These are phyloP conservation scores for Juglanconis juglandina DNA, from an alignment of 2,329 filamentous ascomycete species.

Conservation along the genomic window DNA sequence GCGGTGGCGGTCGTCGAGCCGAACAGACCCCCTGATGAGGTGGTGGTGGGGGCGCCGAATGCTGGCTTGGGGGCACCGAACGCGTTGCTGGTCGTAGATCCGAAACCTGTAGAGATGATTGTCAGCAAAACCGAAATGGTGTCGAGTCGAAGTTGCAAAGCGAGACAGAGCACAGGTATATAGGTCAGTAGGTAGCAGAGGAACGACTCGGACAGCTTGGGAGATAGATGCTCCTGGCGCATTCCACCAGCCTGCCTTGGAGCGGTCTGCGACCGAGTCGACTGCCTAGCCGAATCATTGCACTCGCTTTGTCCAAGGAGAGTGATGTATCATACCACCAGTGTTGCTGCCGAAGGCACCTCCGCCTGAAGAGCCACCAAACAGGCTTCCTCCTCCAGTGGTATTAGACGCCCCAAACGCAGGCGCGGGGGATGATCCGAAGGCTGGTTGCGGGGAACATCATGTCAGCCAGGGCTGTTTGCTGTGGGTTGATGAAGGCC, in stretches of 20 bases:
- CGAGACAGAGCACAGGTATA: neutral
- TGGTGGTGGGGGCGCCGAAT: constrained; percentile 46
- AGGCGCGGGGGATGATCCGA: constrained; percentile 32
- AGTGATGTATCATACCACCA: constrained; percentile 22
- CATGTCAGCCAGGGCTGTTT: constrained; percentile 18
- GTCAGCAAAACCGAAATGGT: constrained; percentile 2
- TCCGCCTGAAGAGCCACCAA: constrained; percentile 43
- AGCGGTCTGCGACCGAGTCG: neutral
- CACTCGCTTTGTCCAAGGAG: constrained; percentile 17
- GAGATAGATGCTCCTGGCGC: constrained; percentile 2
- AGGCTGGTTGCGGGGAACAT: constrained; percentile 28
- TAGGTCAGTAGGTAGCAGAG: neutral
- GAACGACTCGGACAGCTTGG: neutral
- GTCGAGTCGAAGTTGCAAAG: neutral
- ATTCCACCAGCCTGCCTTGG: constrained; percentile 5
- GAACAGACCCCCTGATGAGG: constrained; percentile 43
- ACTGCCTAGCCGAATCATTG: constrained; percentile 8
- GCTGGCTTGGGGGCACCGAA: constrained; percentile 46
- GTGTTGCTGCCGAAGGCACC: constrained; percentile 30
- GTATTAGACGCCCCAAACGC: constrained; percentile 34
- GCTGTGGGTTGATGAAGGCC: constrained; percentile 21
- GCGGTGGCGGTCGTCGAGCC: constrained; percentile 37
- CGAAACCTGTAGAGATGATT: constrained; percentile 30
- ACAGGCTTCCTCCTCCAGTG: constrained; percentile 30
- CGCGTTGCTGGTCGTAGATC: constrained; percentile 29